These are phyloP conservation scores for Pterula multifida DNA, from an alignment of 1,284 basidiomycete genomes.

Conservation along the genomic window DNA sequence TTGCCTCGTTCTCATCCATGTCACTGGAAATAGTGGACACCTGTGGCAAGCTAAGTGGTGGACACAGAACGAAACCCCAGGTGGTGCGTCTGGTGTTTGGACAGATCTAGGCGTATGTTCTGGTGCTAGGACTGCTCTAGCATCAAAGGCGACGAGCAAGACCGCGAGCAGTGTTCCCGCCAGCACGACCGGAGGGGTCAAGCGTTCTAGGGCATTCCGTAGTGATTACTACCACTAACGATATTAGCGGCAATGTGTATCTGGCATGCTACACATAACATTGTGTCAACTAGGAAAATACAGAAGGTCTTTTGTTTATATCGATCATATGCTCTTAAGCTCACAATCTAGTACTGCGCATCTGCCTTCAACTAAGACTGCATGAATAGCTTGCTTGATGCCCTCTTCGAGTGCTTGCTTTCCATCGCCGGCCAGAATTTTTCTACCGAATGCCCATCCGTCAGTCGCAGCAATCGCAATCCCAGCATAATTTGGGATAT, in stretches of 20 bases:
- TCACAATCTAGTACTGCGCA: slow-evolving; percentile 53
- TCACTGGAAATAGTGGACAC: slow-evolving; percentile 21
- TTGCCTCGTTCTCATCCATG: neutral
- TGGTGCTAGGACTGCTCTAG: slow-evolving; percentile 1
- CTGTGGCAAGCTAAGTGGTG: slow-evolving; percentile 51
- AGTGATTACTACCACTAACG: neutral
- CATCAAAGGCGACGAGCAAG: neutral
- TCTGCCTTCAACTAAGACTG: slow-evolving; percentile 44
- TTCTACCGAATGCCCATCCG: slow-evolving; percentile 51
- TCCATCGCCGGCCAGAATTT: slow-evolving; percentile 21
- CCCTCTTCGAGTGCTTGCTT: slow-evolving; percentile 25
- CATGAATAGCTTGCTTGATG: slow-evolving; percentile 36
- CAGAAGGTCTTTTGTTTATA: too few relatives aligned
- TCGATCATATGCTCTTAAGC: slow-evolving; percentile 23
- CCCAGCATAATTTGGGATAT: slow-evolving; percentile 46
- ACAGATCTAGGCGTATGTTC: slow-evolving; percentile 18
- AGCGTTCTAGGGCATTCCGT: slow-evolving; percentile 1
- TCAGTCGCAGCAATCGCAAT: slow-evolving; percentile 51
- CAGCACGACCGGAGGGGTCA: neutral
- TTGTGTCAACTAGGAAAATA: too few relatives aligned
- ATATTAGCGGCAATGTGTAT: neutral
- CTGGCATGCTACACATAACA: neutral
- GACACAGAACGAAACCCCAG: slow-evolving; percentile 33
- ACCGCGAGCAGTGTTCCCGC: neutral
- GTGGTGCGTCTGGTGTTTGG: slow-evolving; percentile 22